These are phyloP conservation scores for Rhodotorula sp. DNA, from an alignment of 1,284 basidiomycete genomes.

Conservation along the genomic window DNA sequence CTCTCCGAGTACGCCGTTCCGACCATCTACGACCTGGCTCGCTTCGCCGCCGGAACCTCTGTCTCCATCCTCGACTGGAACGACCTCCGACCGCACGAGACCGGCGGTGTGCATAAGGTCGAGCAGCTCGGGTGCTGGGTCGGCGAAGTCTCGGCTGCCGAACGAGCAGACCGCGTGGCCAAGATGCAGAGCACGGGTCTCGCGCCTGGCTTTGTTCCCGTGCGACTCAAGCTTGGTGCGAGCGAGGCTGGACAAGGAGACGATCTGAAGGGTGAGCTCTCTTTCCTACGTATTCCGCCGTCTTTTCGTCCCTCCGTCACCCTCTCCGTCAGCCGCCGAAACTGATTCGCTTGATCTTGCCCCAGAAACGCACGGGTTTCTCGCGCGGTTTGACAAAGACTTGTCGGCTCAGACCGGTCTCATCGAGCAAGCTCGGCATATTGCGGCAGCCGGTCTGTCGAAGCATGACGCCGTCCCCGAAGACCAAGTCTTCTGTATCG, in stretches of 20 bases:
- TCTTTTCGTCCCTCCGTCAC: not conserved
- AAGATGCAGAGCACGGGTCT: conserved; percentile 30
- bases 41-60: conserved; percentile 23
- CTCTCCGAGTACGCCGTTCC: conserved; percentile 16
- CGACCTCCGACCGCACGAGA: conserved; percentile 31
- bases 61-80: conserved; percentile 33
- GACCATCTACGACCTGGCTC: conserved; percentile 33
- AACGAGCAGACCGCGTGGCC: conserved; percentile 12
- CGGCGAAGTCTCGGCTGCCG: conserved; percentile 7
- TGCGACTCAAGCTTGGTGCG: conserved; percentile 17
- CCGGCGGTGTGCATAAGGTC: conserved; percentile 5
- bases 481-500: conserved; percentile 39
- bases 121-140: conserved; percentile 39
- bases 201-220: conserved; percentile 29
- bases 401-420: conserved; percentile 26
- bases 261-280: conserved; percentile 25
- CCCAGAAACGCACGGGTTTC: conserved; percentile 29
- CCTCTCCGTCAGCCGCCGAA: not conserved
- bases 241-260: conserved; percentile 16
- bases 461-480: conserved; percentile 27
- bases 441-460: conserved; percentile 2
- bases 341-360: not conserved
- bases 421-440: conserved; percentile 36
- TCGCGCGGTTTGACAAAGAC: conserved; percentile 36
- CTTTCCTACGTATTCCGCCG: too few relatives aligned